phyloP scores from a whole-genome alignment of 441 rosid genomes.

The Kokia cookei region DNA sequence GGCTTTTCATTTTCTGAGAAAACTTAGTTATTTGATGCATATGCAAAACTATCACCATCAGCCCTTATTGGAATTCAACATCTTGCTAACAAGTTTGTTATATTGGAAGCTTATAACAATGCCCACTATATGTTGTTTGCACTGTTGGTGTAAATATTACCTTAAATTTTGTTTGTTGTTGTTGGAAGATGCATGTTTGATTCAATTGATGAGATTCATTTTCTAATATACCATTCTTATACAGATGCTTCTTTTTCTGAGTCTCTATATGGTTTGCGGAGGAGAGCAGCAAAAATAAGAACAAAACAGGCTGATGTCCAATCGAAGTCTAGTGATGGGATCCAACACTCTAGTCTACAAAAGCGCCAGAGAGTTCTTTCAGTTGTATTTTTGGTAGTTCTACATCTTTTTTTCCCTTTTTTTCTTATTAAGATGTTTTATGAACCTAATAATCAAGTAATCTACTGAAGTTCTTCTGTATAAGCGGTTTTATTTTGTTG shows the following conservation, averaged over 20 bases:
- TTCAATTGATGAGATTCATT: neutral
- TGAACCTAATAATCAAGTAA: neutral
- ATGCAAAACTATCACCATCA: neutral
- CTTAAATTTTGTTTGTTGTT: neutral
- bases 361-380: slow-evolving; percentile 82
- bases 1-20: neutral
- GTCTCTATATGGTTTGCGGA: slow-evolving; percentile 90
- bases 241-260: slow-evolving; percentile 97
- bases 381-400: slow-evolving; percentile 80
- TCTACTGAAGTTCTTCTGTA: neutral
- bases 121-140: neutral
- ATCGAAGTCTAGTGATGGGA: slow-evolving; percentile 37
- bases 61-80: neutral
- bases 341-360: slow-evolving; percentile 65
- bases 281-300: slow-evolving; percentile 69
- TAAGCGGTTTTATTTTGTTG: neutral
- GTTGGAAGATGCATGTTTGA: neutral
- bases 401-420: slow-evolving; percentile 8
- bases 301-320: slow-evolving; percentile 38
- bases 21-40: neutral
- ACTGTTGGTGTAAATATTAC: neutral
- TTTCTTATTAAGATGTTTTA: neutral
- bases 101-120: neutral
- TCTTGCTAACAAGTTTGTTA: neutral
- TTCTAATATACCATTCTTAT: slow-evolving; percentile 13